A percentile compares a stretch with the other conserved stretches of the same genome.
Conservation (phyloP, 2,329 filamentous ascomycete genomes). For the Alternaria conjuncta region DNA sequence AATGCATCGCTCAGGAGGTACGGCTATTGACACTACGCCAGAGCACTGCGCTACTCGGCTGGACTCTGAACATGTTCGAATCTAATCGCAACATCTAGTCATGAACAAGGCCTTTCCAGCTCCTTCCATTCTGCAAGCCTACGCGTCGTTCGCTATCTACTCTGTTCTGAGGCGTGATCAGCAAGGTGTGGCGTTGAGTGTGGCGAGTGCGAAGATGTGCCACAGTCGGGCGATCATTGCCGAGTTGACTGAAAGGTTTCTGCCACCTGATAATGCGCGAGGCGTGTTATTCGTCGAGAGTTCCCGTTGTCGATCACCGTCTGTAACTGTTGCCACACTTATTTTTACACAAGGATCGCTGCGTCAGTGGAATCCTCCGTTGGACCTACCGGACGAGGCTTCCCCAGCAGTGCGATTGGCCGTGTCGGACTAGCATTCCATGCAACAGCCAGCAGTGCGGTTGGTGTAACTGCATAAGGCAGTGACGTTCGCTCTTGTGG, state of each 20-base stretch:
- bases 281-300: constrained; percentile 25
- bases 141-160: constrained; percentile 26
- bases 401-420: constrained; percentile 22
- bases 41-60: constrained; percentile 5
- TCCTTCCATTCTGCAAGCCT: constrained; percentile 21
- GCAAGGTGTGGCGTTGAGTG: constrained; percentile 8
- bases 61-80: constrained; percentile 4
- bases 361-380: constrained; percentile 24
- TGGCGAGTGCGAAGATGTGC: constrained; percentile 20
- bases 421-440: constrained; percentile 2
- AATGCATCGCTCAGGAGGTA: constrained; percentile 20
- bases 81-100: constrained; percentile 15
- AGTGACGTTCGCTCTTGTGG: constrained; percentile 3
- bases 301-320: constrained; percentile 19
- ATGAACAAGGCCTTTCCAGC: constrained; percentile 4
- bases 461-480: constrained; percentile 12
- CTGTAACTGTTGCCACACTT: constrained; percentile 40
- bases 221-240: constrained; percentile 29
- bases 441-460: constrained; percentile 13
- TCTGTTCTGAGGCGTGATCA: constrained; percentile 9
- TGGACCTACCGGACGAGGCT: constrained; percentile 14
- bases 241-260: constrained; percentile 19
- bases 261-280: constrained; percentile 40
- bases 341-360: constrained; percentile 31
- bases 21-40: constrained; percentile 3